Evolutionary conservation across 2,329 filamentous ascomycete species (phyloP).

Genomic region (Geosmithia morbida): DNA sequence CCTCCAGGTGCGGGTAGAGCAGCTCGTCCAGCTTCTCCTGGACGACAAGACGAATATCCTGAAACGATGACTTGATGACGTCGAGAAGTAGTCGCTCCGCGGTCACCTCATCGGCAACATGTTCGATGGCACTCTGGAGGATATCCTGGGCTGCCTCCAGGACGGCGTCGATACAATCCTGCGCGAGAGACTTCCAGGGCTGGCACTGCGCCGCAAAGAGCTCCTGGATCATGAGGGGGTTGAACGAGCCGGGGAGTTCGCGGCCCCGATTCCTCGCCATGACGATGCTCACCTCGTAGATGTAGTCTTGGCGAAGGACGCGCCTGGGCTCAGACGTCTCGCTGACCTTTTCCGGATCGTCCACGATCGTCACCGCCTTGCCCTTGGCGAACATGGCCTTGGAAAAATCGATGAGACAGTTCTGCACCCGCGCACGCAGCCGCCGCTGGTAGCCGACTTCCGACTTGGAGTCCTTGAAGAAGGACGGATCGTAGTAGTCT

Average conservation of each 20-base stretch:
- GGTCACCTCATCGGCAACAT: constrained; percentile 16
- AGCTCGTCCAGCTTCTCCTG: constrained; percentile 25
- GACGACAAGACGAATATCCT: constrained; percentile 17
- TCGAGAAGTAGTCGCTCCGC: neutral
- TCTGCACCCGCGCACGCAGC: constrained; percentile 39
- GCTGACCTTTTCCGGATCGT: neutral
- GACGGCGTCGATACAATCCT: constrained; percentile 4
- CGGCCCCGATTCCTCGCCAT: constrained; percentile 13
- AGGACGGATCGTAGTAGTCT: constrained; percentile 28
- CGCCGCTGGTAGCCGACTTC: constrained; percentile 22
- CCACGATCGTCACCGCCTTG: neutral
- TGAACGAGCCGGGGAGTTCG: constrained; percentile 47
- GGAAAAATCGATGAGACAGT: constrained; percentile 30
- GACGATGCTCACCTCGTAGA: neutral
- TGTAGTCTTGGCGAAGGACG: constrained; percentile 2
- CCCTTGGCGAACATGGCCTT: neutral
- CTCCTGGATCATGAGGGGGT: constrained; percentile 40
- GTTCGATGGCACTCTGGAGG: constrained; percentile 25
- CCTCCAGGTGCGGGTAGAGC: constrained; percentile 24
- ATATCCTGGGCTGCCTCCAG: constrained; percentile 29
- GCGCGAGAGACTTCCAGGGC: constrained; percentile 36
- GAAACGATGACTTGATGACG: constrained; percentile 15
- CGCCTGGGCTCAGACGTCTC: neutral
- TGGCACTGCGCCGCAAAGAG: constrained; percentile 44
- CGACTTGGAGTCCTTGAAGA: constrained; percentile 15